Percentiles rank a stretch among this genome's conserved stretches.
Evolutionary conservation across 2,329 filamentous ascomycete genomes (phyloP).

Genomic region (Colletotrichum tofieldiae): DNA sequence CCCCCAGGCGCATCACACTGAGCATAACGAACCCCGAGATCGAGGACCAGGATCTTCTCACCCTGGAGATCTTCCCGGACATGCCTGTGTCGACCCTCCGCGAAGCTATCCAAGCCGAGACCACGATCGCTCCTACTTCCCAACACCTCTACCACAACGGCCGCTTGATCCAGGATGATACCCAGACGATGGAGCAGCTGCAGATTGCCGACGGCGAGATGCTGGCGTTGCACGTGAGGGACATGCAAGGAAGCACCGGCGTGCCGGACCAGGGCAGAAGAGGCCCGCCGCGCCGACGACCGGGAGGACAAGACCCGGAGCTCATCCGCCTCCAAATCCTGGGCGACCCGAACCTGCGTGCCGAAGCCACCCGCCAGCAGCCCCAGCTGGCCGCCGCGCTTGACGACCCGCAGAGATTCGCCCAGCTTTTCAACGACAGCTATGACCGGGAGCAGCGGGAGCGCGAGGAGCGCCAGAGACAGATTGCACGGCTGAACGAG

Average conservation of each 20-base stretch:
- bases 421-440: constrained; percentile 78
- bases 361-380: constrained; percentile 79
- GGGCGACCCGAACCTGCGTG: constrained; percentile 81
- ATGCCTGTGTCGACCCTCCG: constrained; percentile 90
- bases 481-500: constrained; percentile 89
- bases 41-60: constrained; percentile 78
- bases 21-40: constrained; percentile 84
- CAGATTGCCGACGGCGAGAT: constrained; percentile 91
- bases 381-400: constrained; percentile 84
- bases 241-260: constrained; percentile 66
- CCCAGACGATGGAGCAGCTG: constrained; percentile 85
- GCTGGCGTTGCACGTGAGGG: constrained; percentile 86
- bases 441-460: constrained; percentile 80
- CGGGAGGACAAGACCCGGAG: constrained; percentile 77
- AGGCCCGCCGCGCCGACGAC: constrained; percentile 53
- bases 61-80: constrained; percentile 85
- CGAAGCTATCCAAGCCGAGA: constrained; percentile 89
- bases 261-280: constrained; percentile 56
- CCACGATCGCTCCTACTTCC: constrained; percentile 77
- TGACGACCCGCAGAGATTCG: constrained; percentile 83
- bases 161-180: constrained; percentile 79
- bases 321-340: constrained; percentile 86
- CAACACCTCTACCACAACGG: constrained; percentile 96
- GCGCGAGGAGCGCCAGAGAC: constrained; percentile 83
- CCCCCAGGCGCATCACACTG: constrained; percentile 85